Percentiles rank a stretch among this genome's conserved stretches.
These are phyloP conservation scores for Cyphellophora europaea DNA, from an alignment of 2,329 filamentous ascomycete genomes.

Conservation along the genomic window DNA sequence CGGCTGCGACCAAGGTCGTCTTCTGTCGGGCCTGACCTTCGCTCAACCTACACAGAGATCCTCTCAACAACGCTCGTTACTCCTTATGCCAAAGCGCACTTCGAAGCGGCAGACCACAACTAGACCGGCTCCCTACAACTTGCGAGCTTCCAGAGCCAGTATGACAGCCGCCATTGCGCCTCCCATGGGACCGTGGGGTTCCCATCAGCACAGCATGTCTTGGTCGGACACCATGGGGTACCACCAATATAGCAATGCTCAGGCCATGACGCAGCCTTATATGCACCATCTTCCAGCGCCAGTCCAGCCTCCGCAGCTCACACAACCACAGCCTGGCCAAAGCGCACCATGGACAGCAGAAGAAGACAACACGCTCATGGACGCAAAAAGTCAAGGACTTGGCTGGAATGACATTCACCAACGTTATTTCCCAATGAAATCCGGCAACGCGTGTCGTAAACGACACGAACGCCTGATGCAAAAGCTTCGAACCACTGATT, in stretches of 20 bases:
- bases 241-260: too few species aligned
- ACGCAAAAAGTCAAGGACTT: conserved; percentile 62
- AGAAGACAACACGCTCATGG: conserved; percentile 66
- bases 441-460: conserved; percentile 77
- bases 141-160: conserved; percentile 10
- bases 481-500: conserved; percentile 61
- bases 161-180: conserved; percentile 14
- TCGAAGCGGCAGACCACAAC: conserved; percentile 11
- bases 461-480: conserved; percentile 78
- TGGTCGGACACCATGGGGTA: too few species aligned
- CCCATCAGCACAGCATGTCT: conserved; percentile 6
- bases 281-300: too few species aligned
- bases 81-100: conserved; percentile 7
- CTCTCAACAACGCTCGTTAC: neutral
- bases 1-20: too few species aligned
- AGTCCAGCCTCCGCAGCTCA: too few species aligned
- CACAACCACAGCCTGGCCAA: conserved; percentile 2
- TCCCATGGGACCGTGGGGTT: conserved; percentile 8
- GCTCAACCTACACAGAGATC: too few species aligned
- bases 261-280: too few species aligned
- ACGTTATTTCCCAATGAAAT: conserved; percentile 67
- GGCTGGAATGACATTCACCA: conserved; percentile 78
- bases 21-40: too few species aligned
- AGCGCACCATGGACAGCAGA: conserved; percentile 62
- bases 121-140: conserved; percentile 13